phyloP scores from a whole-genome alignment of 2,329 filamentous ascomycete species.

The Mycosphaerella sp. region DNA sequence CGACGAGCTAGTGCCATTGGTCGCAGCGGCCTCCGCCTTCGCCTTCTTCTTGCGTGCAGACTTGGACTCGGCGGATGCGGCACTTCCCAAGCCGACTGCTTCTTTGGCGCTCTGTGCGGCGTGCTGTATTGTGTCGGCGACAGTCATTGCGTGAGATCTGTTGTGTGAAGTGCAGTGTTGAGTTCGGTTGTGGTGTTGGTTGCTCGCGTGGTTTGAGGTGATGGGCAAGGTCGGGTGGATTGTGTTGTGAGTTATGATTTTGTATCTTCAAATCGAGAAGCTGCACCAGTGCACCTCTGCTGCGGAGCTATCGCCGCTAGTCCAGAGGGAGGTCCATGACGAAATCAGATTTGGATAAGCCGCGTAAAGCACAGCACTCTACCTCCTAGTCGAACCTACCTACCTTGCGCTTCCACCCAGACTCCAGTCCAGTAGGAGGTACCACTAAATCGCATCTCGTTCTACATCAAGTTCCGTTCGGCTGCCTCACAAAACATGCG shows the following conservation, averaged over 20 bases:
- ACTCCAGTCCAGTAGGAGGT: too few relatives aligned
- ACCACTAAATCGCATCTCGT: too few relatives aligned
- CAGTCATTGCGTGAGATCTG: constrained; percentile 4
- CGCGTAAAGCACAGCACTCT: too few relatives aligned
- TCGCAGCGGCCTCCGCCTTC: constrained; percentile 37
- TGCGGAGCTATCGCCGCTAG: too few relatives aligned
- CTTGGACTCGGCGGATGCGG: constrained; percentile 48
- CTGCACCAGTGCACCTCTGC: too few relatives aligned
- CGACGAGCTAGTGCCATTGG: constrained; percentile 20
- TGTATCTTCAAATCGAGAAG: too few relatives aligned
- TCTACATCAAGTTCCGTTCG: too few relatives aligned
- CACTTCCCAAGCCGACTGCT: constrained; percentile 45
- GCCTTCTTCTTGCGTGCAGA: constrained; percentile 43
- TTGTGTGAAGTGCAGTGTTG: neutral
- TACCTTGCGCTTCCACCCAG: too few relatives aligned
- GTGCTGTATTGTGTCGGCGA: constrained; percentile 8
- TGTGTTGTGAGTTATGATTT: neutral
- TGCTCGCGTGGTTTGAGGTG: neutral
- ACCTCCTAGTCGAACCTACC: too few relatives aligned
- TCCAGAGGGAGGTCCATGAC: too few relatives aligned
- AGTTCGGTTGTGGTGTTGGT: neutral
- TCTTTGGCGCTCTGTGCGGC: constrained; percentile 34
- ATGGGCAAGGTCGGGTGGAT: neutral
- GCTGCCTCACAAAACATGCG: neutral
- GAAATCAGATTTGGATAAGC: too few relatives aligned